Evolutionary conservation across 164 flowering plant genomes (phyloP).

Genomic region (Stephania yunnanensis): DNA sequence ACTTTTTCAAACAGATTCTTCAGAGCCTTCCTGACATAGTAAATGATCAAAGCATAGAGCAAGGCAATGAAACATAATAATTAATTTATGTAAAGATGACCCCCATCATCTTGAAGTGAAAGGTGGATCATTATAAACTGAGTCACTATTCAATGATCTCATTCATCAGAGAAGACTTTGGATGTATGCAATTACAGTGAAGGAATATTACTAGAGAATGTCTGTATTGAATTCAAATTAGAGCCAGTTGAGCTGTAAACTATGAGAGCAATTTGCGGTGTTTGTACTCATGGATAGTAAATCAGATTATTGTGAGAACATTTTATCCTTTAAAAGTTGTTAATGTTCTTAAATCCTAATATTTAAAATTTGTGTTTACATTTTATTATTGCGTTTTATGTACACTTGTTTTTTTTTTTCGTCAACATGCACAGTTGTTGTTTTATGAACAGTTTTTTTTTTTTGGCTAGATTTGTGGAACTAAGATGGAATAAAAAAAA

Average conservation of each 20-base stretch:
- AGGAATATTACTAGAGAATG: not conserved
- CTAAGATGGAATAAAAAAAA: no score
- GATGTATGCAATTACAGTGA: not conserved
- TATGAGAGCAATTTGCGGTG: not conserved
- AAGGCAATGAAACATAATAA: slow-evolving; percentile 1
- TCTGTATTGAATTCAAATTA: not conserved
- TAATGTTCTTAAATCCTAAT: not conserved
- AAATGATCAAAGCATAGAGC: slow-evolving; percentile 12
- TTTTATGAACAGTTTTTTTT: no score
- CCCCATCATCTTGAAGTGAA: not conserved
- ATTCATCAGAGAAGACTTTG: not conserved
- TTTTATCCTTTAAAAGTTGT: not conserved
- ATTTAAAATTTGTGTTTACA: no score
- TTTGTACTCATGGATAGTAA: not conserved
- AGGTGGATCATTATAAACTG: not conserved
- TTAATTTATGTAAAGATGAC: not conserved
- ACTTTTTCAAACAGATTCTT: slow-evolving; percentile 30
- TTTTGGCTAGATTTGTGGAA: no score
- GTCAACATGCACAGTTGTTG: no score
- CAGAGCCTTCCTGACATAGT: slow-evolving; percentile 37
- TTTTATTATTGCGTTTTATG: no score
- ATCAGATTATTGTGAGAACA: not conserved
- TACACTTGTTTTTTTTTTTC: no score
- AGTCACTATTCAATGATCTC: not conserved
- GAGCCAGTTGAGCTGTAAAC: not conserved